Percentiles rank a stretch among this genome's conserved stretches.
phyloP scores from a whole-genome alignment of 257 asterid species.

The Gardenia jasminoides region DNA sequence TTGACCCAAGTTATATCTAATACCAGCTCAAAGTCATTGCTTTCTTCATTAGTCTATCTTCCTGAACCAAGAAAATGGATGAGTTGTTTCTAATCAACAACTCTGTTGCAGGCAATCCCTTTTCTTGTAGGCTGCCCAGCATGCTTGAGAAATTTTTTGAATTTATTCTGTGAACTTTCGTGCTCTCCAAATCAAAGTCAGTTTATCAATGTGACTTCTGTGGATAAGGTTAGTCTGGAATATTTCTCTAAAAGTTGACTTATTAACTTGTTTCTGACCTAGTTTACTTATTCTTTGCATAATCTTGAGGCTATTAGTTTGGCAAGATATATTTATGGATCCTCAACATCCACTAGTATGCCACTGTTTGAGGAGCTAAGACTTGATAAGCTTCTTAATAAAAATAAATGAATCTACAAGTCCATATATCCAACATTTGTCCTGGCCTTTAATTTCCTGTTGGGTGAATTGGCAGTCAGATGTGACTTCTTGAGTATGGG shows the following conservation, averaged over 20 bases:
- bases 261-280: neutral
- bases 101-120: conserved; percentile 83
- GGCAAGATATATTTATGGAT: neutral
- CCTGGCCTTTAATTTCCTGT: neutral
- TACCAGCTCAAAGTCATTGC: neutral
- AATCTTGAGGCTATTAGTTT: neutral
- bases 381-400: neutral
- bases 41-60: neutral
- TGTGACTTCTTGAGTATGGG: neutral
- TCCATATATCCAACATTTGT: neutral
- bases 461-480: neutral
- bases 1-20: neutral
- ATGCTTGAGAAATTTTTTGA: conserved; percentile 96
- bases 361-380: neutral
- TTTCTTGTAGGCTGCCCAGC: conserved; percentile 99
- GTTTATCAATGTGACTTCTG: conserved; percentile 88
- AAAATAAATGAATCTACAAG: neutral
- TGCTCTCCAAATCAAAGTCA: conserved; percentile 98
- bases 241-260: conserved; percentile 10
- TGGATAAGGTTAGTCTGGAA: conserved; percentile 55
- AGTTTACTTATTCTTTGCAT: neutral
- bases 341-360: neutral
- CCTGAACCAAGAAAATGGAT: neutral
- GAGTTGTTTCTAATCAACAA: conserved; percentile 22
- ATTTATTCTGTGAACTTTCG: conserved; percentile 95